These are phyloP conservation scores for Heliamphora pulchella DNA, from an alignment of 179 eudicot species.

Conservation along the genomic window DNA sequence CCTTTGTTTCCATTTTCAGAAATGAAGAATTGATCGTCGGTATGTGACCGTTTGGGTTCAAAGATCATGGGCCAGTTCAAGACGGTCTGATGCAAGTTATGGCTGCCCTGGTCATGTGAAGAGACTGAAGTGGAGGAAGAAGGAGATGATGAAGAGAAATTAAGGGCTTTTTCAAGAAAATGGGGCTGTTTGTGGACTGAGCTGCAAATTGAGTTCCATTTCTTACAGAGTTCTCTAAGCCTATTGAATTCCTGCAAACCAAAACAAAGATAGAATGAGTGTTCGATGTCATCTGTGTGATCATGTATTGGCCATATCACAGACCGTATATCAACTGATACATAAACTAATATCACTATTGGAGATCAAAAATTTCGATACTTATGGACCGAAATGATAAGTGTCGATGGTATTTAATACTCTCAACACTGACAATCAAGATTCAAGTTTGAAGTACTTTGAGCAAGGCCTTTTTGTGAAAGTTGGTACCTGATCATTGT, in stretches of 20 bases:
- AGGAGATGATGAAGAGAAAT: slow-evolving; percentile 32
- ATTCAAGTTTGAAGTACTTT: neutral
- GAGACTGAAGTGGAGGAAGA: slow-evolving; percentile 52
- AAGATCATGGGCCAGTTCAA: slow-evolving; percentile 37
- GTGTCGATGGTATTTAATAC: no score
- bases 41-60: slow-evolving; percentile 29
- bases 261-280: neutral
- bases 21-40: slow-evolving; percentile 34
- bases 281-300: neutral
- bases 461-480: neutral
- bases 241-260: slow-evolving; percentile 39
- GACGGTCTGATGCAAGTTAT: slow-evolving; percentile 19
- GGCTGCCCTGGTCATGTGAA: slow-evolving; percentile 30
- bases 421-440: no score
- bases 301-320: no score
- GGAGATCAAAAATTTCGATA: no score
- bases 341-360: no score
- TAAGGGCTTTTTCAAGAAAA: slow-evolving; percentile 34
- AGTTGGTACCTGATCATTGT: slow-evolving; percentile 35
- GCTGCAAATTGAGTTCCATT: slow-evolving; percentile 63
- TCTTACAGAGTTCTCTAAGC: slow-evolving; percentile 59
- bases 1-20: slow-evolving; percentile 12
- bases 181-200: slow-evolving; percentile 37
- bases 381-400: no score
- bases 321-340: no score